Percentiles rank a stretch among this genome's conserved stretches.
These are phyloP conservation scores for Cutaneotrichosporon sp. DNA, from an alignment of 1,284 basidiomycete genomes.

Conservation along the genomic window DNA sequence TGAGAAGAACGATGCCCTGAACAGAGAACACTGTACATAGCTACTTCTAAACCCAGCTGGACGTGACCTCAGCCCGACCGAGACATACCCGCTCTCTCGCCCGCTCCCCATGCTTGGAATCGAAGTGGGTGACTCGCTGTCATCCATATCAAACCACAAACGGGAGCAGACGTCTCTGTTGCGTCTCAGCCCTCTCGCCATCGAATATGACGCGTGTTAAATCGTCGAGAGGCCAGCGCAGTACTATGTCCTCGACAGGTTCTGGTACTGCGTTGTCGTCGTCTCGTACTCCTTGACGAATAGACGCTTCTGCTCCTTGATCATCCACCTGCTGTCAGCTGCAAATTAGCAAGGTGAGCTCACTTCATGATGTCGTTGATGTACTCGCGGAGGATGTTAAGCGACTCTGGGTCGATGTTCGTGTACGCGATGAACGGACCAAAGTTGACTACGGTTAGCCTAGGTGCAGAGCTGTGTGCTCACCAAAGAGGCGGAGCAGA, in stretches of 20 bases:
- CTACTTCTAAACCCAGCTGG: neutral
- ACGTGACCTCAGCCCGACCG: neutral
- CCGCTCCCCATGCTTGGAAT: neutral
- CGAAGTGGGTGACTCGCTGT: neutral
- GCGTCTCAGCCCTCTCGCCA: neutral
- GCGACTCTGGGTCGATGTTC: conserved; percentile 84
- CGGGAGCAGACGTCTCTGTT: neutral
- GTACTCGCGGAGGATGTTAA: conserved; percentile 80
- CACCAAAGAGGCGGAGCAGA: conserved; percentile 85
- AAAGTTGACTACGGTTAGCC: conserved; percentile 55
- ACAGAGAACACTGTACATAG: neutral
- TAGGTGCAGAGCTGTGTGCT: conserved; percentile 38
- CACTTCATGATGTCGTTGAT: conserved; percentile 83
- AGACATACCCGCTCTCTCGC: neutral
- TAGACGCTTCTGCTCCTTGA: conserved; percentile 53
- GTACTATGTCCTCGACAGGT: conserved; percentile 47
- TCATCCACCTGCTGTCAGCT: conserved; percentile 51
- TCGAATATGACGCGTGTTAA: neutral
- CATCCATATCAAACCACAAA: conserved; percentile 4
- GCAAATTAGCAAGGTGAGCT: conserved; percentile 47
- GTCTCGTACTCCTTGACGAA: conserved; percentile 55
- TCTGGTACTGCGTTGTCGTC: conserved; percentile 54
- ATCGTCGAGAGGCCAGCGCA: neutral
- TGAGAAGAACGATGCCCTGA: neutral
- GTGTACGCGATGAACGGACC: conserved; percentile 80